Base-by-base conservation (phyloP, 345 rosid species). In the Punica granatum region DNA sequence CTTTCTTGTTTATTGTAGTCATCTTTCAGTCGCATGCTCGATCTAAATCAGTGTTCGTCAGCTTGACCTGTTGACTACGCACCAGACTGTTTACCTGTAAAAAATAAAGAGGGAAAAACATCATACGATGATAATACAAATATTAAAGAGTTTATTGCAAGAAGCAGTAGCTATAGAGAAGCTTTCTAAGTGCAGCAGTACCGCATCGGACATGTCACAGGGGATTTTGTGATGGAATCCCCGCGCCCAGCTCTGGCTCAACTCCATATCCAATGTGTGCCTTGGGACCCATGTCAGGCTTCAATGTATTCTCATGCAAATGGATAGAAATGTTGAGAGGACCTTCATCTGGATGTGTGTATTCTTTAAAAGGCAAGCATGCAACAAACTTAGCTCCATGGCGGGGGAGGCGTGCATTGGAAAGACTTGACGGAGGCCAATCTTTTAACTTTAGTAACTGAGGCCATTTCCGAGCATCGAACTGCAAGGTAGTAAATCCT, bases 261-360 rank as follows among this genome's bases (percentile, higher is more conserved):
- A 79, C 68, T 68, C 89, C 89, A 71, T 82, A 81, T 35, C 84
- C 87, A 71, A 86, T 78, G 66, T 76, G 77, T 32, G 83, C 59
- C 78, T 86, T 83, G 3, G 87, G 86, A n/a, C 85, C 92, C 73
- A 82, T 51, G 75, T 86, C 85, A n/a, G 87, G 87, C 64, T 76
- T 79, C 75, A 77, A 23, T 36, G 75, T 67, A 10, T 73, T n/a
- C 12, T 59, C 1, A 0, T 85, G 82, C 64, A 80, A 65, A n/a
- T n/a, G n/a, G n/a, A n/a, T n/a, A n/a, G n/a, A n/a, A n/a, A n/a
- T n/a, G n/a, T n/a, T n/a, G n/a, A n/a, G n/a, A n/a, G n/a, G n/a
- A n/a, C n/a, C n/a, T n/a, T n/a, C n/a, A n/a, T n/a, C n/a, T n/a
- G n/a, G n/a, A n/a, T n/a, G n/a, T n/a, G n/a, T n/a, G n/a, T n/a